Percentiles rank a stretch among this genome's conserved stretches.
These are phyloP conservation scores for Antrodiella citrinella DNA, from an alignment of 768 basidiomycete species.

Conservation along the genomic window DNA sequence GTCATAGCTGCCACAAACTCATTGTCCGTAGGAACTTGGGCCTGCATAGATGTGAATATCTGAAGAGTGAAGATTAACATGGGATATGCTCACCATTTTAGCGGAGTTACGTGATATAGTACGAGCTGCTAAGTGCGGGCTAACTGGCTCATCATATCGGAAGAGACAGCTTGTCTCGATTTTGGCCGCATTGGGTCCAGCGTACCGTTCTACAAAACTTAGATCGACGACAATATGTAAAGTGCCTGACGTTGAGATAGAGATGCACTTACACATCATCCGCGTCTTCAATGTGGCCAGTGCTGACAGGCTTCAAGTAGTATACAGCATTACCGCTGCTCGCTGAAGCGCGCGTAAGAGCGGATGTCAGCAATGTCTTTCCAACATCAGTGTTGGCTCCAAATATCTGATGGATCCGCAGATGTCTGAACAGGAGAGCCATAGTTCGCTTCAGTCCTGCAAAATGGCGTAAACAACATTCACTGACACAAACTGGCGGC, in stretches of 20 bases:
- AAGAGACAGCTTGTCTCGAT: constrained; percentile 69
- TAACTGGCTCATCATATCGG: constrained; percentile 82
- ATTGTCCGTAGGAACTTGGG: constrained; percentile 49
- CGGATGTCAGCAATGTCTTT: constrained; percentile 85
- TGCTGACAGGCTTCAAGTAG: constrained; percentile 89
- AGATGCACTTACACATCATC: constrained; percentile 65
- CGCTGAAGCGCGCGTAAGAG: constrained; percentile 75
- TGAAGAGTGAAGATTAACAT: neutral
- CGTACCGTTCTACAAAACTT: constrained; percentile 65
- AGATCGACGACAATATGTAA: no score
- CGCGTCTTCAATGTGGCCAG: constrained; percentile 71
- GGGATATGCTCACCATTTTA: constrained; percentile 20
- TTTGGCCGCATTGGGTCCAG: constrained; percentile 28
- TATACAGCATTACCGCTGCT: constrained; percentile 41
- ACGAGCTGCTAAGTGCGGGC: constrained; percentile 81
- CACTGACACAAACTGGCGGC: no score
- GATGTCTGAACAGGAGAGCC: constrained; percentile 81
- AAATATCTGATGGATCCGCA: constrained; percentile 86
- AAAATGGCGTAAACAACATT: no score
- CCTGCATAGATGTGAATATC: constrained; percentile 15
- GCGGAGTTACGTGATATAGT: constrained; percentile 30
- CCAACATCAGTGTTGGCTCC: constrained; percentile 97
- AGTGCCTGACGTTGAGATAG: neutral
- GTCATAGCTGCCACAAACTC: constrained; percentile 60
- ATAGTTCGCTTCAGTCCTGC: no score